Evolutionary conservation across 176 grass and related monocot species (phyloP).

Genomic region (Ananas comosus): DNA sequence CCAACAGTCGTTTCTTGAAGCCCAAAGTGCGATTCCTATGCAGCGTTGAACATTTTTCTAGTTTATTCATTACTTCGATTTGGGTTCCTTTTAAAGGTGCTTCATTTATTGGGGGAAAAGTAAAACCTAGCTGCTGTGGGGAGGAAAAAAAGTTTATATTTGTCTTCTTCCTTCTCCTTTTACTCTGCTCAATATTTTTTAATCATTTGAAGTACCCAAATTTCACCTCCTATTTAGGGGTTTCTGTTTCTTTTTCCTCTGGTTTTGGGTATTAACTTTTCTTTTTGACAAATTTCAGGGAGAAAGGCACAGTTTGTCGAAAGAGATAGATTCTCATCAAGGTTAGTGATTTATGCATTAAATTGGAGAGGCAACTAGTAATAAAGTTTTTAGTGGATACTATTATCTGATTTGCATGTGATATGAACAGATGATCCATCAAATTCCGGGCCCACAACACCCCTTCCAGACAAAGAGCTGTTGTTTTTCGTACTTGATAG

Average conservation of each 20-base stretch:
- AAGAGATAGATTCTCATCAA: conserved; percentile 31
- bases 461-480: conserved; percentile 37
- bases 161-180: conserved; percentile 11
- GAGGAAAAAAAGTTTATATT: not conserved
- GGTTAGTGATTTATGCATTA: conserved; percentile 25
- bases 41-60: conserved; percentile 12
- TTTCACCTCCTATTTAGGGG: not conserved
- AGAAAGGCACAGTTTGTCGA: conserved; percentile 16
- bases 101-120: not conserved
- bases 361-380: not conserved
- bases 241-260: not conserved
- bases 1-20: conserved; percentile 21
- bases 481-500: conserved; percentile 45
- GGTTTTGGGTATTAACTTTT: not conserved
- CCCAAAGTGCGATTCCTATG: conserved; percentile 5
- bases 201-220: no score
- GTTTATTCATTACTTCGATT: conserved; percentile 4
- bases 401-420: conserved; percentile 20
- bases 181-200: conserved; percentile 1
- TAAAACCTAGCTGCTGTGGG: conserved; percentile 4
- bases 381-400: not conserved
- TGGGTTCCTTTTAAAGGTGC: not conserved
- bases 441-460: conserved; percentile 25
- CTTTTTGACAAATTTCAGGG: conserved; percentile 23
- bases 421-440: conserved; percentile 26